Percentiles rank a stretch among this genome's conserved stretches.
Evolutionary conservation across 1,284 basidiomycete species (phyloP).

Genomic region (Papiliotrema flavescens): DNA sequence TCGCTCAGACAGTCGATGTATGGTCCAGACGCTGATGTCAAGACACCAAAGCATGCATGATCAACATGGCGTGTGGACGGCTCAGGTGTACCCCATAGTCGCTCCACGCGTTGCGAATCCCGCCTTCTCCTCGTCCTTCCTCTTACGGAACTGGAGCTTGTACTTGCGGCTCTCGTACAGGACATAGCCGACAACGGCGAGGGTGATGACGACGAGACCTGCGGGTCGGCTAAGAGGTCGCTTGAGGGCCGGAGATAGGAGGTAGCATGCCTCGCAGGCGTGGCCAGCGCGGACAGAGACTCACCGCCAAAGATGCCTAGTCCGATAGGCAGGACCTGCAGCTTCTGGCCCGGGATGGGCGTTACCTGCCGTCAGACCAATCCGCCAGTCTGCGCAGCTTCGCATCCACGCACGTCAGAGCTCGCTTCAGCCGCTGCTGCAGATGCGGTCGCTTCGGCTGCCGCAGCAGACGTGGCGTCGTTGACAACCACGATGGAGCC

Average conservation of each 20-base stretch:
- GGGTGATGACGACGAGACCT: conserved; percentile 21
- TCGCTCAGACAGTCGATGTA: too few relatives aligned
- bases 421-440: conserved; percentile 1
- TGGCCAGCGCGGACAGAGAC: not conserved
- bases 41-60: too few relatives aligned
- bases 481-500: not conserved
- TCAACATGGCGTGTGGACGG: too few relatives aligned
- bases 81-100: conserved; percentile 10
- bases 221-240: not conserved
- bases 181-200: conserved; percentile 24
- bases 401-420: not conserved
- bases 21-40: too few relatives aligned
- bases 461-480: not conserved
- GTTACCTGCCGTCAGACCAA: not conserved
- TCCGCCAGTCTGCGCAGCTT: too few relatives aligned
- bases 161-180: conserved; percentile 24
- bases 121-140: conserved; percentile 23
- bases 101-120: conserved; percentile 4
- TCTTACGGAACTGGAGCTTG: conserved; percentile 17
- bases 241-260: too few relatives aligned
- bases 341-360: conserved; percentile 21
- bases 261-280: too few relatives aligned
- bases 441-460: conserved; percentile 1
- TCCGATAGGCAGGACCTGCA: conserved; percentile 30
- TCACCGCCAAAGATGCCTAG: conserved; percentile 28